Evolutionary conservation across 164 flowering plant genomes (phyloP), one percentile per base, ranked within the genome.

Genomic region (Akebia trifoliata): DNA sequence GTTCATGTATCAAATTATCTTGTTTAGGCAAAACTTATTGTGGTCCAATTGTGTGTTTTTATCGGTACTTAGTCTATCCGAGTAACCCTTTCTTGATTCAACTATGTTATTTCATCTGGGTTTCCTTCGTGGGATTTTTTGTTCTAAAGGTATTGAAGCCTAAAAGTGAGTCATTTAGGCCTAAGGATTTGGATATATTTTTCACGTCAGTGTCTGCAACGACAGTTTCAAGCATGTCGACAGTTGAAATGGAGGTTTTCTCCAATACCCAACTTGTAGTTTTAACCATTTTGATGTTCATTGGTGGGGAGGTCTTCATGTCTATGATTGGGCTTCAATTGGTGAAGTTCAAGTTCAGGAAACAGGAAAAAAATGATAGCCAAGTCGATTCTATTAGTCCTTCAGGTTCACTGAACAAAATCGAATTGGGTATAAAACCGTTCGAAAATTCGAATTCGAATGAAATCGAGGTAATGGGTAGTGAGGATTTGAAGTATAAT

Each of bases 181-280:
- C 74, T 0, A 58, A 47, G 10, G 57, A 67, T 49, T 1, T 90
- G 0, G 88, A 91, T 42, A 1, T 78, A 47, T 79, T 85, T 67
- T 91, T 84, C 79, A 88, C 75, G 18, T 86, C 96, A 0, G 94
- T 83, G 14, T 91, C 95, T 4, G 80, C 98, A 0, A 24, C 64
- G 0, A 83, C 95, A 0, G 84, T 83, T 42, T 81, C 98, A 0
- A 88, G 90, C 78, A 80, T 91, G 96, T 73, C 83, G 14, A 77
- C 88, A 0, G 65, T 91, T 0, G 92, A 91, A 62, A 91, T 91
- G 86, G 98, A 91, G 75, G 78, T 76, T 50, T 91, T 86, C 65
- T 83, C 96, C 10, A 70, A 79, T 54, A 6, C 67, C 63, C 96
- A 91, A 45, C 94, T 86, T 29, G 22, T 83, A 1, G n/a, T 85